Evolutionary conservation across 176 grass and related monocot species (phyloP), one percentile per base, ranked within the genome.

Genomic region (Otatea glauca): DNA sequence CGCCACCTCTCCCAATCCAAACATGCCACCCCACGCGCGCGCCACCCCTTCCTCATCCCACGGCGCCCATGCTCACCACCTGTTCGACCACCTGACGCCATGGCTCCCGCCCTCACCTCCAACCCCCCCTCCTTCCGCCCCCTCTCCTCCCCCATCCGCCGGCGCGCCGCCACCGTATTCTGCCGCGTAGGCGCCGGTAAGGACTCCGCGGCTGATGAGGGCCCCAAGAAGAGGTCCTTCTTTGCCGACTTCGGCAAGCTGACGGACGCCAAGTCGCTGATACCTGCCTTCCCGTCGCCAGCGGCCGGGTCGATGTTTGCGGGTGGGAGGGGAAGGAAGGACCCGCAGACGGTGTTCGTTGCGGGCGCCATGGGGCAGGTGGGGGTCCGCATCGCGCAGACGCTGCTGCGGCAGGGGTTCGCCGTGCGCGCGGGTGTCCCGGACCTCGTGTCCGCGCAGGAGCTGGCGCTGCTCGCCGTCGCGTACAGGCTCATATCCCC

Each of bases 31-130:
- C n/a, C 68, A 2, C 12, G 13, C 61, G 11, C 78, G 50, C 55
- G 37, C 75, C 48, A 83, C 43, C 82, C 82, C 50, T 77, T 74
- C 84, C 66, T 90, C 88, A 86, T 90, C 88, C 68, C 73, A 83
- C 88, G 88, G 79, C 59, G 37, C 84, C 76, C 49, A 78, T 84
- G 89, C 87, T 65, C 65, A 80, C 83, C 61, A 77, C 61, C 67
- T 82, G 80, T 84, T 92, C 86, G 89, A 79, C 84, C 65, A 16
- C 72, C 45, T 82, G 84, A 87, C 56, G 38, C 85, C 50, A 98
- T 98, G 93, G 89, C 96, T 67, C 96, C 96, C 27, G 91, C 93
- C 29, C 89, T 98, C 72, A 98, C 96, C 87, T 98, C 91, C 80
- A 90, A 78, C 29, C 54, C 88, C 5, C 88, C 88, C 2, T 95